Evolutionary conservation across 371 early-diverging fungal genomes (phyloP).

Genomic region (Mucor circinelloides): DNA sequence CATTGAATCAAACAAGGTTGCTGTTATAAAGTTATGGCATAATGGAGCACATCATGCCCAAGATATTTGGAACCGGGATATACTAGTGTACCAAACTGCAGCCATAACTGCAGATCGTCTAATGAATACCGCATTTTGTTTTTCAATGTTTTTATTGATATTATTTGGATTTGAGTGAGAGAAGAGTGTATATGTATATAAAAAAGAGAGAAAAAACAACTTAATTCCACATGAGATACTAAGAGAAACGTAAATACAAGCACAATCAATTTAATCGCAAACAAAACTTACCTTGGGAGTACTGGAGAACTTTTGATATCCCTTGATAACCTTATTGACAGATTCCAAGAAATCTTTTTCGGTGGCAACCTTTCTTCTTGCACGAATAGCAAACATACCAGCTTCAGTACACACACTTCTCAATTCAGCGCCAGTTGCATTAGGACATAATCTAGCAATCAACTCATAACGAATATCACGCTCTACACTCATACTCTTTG

Average conservation of each 20-base stretch:
- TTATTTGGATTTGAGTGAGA: slow-evolving; percentile 7
- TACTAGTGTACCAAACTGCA: background rate
- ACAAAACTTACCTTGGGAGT: slow-evolving; percentile 75
- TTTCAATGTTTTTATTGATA: slow-evolving; percentile 5
- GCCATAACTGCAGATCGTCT: background rate
- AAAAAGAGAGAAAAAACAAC: slow-evolving; percentile 4
- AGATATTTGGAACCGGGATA: background rate
- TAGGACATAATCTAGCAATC: slow-evolving; percentile 95
- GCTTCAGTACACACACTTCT: slow-evolving; percentile 99
- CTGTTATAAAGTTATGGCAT: no score
- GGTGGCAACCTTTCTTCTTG: slow-evolving; percentile 98
- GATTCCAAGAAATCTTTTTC: slow-evolving; percentile 99
- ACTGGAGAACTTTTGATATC: slow-evolving; percentile 96
- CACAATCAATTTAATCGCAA: no score
- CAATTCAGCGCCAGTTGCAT: slow-evolving; percentile 98
- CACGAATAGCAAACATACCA: slow-evolving; percentile 99
- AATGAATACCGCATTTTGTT: background rate
- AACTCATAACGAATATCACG: slow-evolving; percentile 96
- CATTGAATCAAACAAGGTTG: no score
- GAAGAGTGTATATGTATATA: slow-evolving; percentile 4
- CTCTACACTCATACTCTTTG: slow-evolving; percentile 99
- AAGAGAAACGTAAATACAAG: background rate
- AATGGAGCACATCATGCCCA: background rate
- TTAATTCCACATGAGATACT: slow-evolving; percentile 64
- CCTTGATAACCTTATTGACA: slow-evolving; percentile 99